Percentiles rank a stretch among this genome's conserved stretches.
Evolutionary conservation across 1,139 yeast species (phyloP).

Genomic region (Diutina catenulata): DNA sequence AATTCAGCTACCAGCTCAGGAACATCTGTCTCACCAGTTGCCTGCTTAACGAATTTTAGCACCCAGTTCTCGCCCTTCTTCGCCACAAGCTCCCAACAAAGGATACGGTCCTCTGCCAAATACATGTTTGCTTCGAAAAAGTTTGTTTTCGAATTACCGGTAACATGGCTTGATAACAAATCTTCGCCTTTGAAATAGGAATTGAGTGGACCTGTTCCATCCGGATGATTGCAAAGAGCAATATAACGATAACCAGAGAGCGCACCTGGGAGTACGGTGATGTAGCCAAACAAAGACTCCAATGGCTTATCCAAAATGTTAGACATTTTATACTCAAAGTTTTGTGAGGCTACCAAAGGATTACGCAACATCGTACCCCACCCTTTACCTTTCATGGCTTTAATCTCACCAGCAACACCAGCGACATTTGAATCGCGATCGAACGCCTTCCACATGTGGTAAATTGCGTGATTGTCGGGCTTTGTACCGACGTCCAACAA

Average conservation of each 20-base stretch:
- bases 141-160: conserved; percentile 34
- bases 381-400: conserved; percentile 83
- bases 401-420: conserved; percentile 96
- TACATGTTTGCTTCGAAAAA: conserved; percentile 96
- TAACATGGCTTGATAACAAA: conserved; percentile 23
- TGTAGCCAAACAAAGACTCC: conserved; percentile 88
- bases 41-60: conserved; percentile 81
- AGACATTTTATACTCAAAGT: conserved; percentile 93
- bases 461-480: conserved; percentile 74
- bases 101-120: conserved; percentile 90
- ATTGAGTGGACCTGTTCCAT: conserved; percentile 85
- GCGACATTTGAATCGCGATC: conserved; percentile 94
- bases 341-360: conserved; percentile 93
- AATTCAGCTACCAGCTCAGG: conserved; percentile 88
- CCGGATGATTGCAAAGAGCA: conserved; percentile 74
- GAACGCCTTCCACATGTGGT: conserved; percentile 93
- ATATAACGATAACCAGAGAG: conserved; percentile 86
- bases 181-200: conserved; percentile 88
- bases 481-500: conserved; percentile 88
- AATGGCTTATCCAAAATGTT: conserved; percentile 91
- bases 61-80: conserved; percentile 85
- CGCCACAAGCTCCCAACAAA: conserved; percentile 96
- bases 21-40: conserved; percentile 95
- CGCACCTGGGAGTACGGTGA: conserved; percentile 93
- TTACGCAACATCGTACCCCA: conserved; percentile 62